Base-by-base conservation (phyloP, 805 yeast species). In the Sungouiella thailandica region DNA sequence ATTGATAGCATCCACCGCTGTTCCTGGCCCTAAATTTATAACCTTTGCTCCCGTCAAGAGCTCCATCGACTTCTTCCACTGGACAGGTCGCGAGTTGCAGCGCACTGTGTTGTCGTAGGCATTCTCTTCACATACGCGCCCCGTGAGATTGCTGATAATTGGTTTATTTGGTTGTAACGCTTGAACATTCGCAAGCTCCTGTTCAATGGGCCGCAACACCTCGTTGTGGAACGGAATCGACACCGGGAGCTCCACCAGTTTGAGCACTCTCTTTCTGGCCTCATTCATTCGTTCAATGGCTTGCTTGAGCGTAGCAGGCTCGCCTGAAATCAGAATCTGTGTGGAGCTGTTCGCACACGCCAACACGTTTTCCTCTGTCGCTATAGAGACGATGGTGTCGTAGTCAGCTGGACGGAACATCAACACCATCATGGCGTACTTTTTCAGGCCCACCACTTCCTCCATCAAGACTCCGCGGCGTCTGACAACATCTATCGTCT, bases 141-240 rank as follows among this genome's bases (percentile, higher is more conserved):
- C 74, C 3, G 54, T 49, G 2, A 65, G 29, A 31, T 71, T 71
- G 12, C 66, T 50, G 1, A 70, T 44, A 5, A 71, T 53, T 7
- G 75, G 69, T 7, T 37, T 37, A 15, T 49, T 28, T 16, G 40
- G 25, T 8, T 7, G 17, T 14, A 55, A 42, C 10, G 36, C 40
- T n/a, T n/a, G n/a, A n/a, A n/a, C n/a, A n/a, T n/a, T n/a, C 7
- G 29, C 32, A 36, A 73, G 55, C 20, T 50, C 46, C 10, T 53
- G 47, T 34, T 62, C 65, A 5, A 75, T 69, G 1, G 57, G 55
- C 23, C 35, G 34, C 48, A 77, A 48, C 3, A 63, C 39, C 8
- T 57, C 49, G 37, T 62, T 66, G 48, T 75, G 81, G 50, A 75
- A 75, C 12, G 81, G 78, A 2, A 74, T 67, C 2, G 60, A 50